Percentiles rank a stretch among this genome's conserved stretches.
Evolutionary conservation across 208 protist genomes (phyloP).

Genomic region (Naegleria gruberi): DNA sequence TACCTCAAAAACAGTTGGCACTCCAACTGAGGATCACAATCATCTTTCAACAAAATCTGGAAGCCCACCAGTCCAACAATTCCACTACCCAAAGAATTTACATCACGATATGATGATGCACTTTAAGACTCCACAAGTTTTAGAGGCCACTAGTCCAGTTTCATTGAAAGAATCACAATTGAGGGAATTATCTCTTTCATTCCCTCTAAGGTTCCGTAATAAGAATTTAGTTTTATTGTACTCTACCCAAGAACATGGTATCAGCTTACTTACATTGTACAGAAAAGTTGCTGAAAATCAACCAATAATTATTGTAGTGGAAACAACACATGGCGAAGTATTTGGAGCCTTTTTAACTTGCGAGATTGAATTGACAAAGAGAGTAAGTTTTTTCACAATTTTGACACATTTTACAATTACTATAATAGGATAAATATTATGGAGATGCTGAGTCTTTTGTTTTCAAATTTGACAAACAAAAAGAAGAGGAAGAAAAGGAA

Average conservation of each 20-base stretch:
- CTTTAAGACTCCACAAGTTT: not conserved
- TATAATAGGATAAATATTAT: not conserved
- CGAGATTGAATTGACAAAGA: not conserved
- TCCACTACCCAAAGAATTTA: not conserved
- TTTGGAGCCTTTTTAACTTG: not conserved
- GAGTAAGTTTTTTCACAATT: no score
- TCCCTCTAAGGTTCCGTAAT: not conserved
- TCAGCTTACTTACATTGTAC: not conserved
- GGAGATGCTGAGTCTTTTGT: not conserved
- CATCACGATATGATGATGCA: not conserved
- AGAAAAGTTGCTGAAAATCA: not conserved
- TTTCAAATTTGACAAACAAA: not conserved
- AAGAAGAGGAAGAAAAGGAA: not conserved
- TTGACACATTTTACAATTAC: no score
- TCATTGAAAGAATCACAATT: not conserved
- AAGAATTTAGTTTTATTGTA: not conserved
- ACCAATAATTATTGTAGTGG: not conserved
- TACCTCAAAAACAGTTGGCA: no score
- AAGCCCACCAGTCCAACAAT: not conserved
- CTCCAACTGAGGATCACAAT: not conserved
- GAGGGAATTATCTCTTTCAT: not conserved
- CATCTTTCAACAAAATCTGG: not conserved
- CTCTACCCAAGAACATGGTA: not conserved
- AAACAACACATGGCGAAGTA: not conserved
- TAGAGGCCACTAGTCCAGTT: not conserved